Evolutionary conservation across 139 green algal species (phyloP), one percentile per base, ranked within the genome.

Genomic region (Chlorella vulgaris): DNA sequence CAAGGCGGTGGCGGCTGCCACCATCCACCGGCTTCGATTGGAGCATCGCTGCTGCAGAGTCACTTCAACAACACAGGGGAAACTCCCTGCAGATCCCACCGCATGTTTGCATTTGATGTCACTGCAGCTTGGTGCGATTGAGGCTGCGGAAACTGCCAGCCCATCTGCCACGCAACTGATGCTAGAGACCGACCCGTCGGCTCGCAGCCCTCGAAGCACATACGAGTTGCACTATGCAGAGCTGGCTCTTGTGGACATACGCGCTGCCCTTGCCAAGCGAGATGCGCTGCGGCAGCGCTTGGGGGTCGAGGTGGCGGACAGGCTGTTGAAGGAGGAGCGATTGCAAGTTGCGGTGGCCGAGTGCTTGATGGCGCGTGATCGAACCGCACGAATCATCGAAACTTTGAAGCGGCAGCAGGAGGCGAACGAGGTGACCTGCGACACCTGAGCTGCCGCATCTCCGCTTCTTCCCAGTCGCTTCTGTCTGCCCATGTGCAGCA

Each of bases 121-220:
- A 29, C 2, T 35, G 62, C 31, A 79, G 73, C 15, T 28, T 7
- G 73, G 68, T 26, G 73, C 73, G 4, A 39, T 79, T 26, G 73
- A 67, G 51, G 39, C 2, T 2, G 73, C 73, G 8, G 73, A 79
- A 26, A 68, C 26, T 3, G 53, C 62, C 1, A 53, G 73, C 2
- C 35, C 73, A 24, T 79, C 73, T 0, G 73, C 73, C 13, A 43
- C 29, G 36, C 42, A 36, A 62, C 62, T 82, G 2, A 36, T 75
- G 31, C 43, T 82, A 24, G 76, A 82, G 42, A 82, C 76, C 2
- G 76, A 82, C 31, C 76, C 76, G 2, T n/a, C 62, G 24, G 61
- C 62, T 22, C 76, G 76, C 6, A 33, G 6, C 62, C 76, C 35
- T 40, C 42, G 13, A 42, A 50, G 31, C 42, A 74, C 10, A 28